Evolutionary conservation across 2,329 filamentous ascomycete genomes (phyloP).

Genomic region (Fusarium tricinctum): DNA sequence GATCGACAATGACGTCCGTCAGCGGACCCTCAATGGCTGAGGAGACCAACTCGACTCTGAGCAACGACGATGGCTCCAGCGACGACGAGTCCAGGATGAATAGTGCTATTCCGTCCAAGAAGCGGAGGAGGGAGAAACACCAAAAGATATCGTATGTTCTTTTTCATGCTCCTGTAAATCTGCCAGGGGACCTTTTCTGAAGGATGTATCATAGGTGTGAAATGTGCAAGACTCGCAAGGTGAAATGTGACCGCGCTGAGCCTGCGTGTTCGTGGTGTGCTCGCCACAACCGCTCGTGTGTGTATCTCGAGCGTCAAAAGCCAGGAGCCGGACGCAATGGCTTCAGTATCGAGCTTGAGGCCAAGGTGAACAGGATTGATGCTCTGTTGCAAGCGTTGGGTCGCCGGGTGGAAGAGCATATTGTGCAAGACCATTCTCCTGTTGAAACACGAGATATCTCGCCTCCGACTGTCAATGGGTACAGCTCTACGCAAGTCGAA

Average conservation of each 20-base stretch:
- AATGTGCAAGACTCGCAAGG: constrained; percentile 61
- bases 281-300: constrained; percentile 74
- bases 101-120: constrained; percentile 50
- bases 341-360: constrained; percentile 72
- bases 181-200: constrained; percentile 4
- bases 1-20: constrained; percentile 47
- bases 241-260: constrained; percentile 66
- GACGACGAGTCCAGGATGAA: constrained; percentile 52
- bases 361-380: constrained; percentile 68
- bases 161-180: constrained; percentile 1
- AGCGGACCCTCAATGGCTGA: constrained; percentile 52
- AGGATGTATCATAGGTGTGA: constrained; percentile 54
- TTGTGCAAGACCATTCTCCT: constrained; percentile 53
- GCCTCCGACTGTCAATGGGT: constrained; percentile 54
- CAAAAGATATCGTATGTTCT: constrained; percentile 59
- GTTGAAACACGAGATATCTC: constrained; percentile 38
- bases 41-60: constrained; percentile 54
- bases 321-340: constrained; percentile 73
- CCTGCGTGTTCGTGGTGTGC: constrained; percentile 79
- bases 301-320: constrained; percentile 79
- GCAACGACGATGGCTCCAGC: constrained; percentile 57
- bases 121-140: constrained; percentile 58
- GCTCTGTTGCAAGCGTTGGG: constrained; percentile 59
- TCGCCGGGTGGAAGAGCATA: constrained; percentile 60
- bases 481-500: constrained; percentile 53